Percentiles rank a stretch among this genome's conserved stretches.
phyloP scores from a whole-genome alignment of 768 basidiomycete species.

The Calvatia gigantea region DNA sequence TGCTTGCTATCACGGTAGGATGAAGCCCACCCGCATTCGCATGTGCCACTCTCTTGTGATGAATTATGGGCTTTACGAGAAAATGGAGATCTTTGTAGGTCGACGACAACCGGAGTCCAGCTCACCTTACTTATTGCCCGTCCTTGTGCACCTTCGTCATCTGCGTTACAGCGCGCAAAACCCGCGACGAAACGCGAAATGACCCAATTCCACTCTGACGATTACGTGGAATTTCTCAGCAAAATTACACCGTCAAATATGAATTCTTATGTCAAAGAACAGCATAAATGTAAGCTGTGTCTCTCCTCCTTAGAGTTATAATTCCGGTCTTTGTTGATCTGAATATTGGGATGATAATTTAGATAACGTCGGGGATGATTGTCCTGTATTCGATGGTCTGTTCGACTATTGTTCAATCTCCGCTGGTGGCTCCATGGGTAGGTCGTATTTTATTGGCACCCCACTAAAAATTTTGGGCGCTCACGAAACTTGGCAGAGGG shows the following conservation, averaged over 20 bases:
- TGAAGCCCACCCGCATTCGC: conserved; percentile 97
- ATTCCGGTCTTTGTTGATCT: background rate
- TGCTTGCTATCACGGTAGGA: conserved; percentile 43
- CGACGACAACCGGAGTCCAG: background rate
- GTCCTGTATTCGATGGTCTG: conserved; percentile 96
- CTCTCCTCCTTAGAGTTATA: background rate
- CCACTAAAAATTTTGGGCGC: conserved; percentile 3
- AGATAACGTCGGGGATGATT: conserved; percentile 99
- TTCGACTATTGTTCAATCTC: conserved; percentile 99
- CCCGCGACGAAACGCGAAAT: conserved; percentile 99
- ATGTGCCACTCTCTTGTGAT: conserved; percentile 99
- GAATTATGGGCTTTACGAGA: conserved; percentile 99
- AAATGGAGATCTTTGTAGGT: conserved; percentile 99
- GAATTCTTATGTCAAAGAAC: conserved; percentile 89
- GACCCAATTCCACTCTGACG: conserved; percentile 99
- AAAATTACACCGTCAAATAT: conserved; percentile 95
- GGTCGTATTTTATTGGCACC: conserved; percentile 20
- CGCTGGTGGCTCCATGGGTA: conserved; percentile 99
- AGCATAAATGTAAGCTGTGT: conserved; percentile 78
- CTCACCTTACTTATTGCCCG: background rate
- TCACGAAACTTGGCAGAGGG: conserved; percentile 63
- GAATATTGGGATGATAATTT: background rate
- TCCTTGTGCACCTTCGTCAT: conserved; percentile 1
- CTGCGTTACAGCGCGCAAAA: conserved; percentile 77
- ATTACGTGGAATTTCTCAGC: conserved; percentile 96